A percentile compares a stretch with the other conserved stretches of the same genome.
Evolutionary conservation across 768 basidiomycete genomes (phyloP).

Genomic region (Austroboletus festivus): DNA sequence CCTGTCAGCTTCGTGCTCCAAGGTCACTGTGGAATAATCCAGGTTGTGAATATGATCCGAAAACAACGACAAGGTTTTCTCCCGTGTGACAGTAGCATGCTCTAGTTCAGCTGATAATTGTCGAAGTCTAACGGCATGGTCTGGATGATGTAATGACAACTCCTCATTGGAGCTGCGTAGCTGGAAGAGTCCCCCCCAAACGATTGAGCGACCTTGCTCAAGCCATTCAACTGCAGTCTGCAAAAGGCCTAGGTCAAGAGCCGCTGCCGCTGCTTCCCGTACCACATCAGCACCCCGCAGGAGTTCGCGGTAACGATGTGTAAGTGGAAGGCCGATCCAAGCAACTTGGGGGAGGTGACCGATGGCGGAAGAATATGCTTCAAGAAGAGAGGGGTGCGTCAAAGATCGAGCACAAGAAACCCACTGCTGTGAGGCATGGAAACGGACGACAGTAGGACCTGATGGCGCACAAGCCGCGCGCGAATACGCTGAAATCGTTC

Average conservation of each 20-base stretch:
- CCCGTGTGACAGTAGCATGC: background rate
- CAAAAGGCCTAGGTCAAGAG: background rate
- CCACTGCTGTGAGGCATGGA: background rate
- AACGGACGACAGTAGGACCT: background rate
- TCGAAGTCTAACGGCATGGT: no score
- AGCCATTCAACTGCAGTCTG: background rate
- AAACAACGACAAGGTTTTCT: background rate
- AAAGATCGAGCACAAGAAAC: background rate
- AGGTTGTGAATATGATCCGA: background rate
- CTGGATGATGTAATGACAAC: no score
- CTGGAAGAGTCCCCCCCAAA: no score
- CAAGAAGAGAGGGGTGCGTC: background rate
- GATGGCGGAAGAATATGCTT: background rate
- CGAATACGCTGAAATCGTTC: slow-evolving; percentile 2
- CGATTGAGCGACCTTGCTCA: no score
- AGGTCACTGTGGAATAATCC: background rate
- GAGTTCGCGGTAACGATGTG: background rate
- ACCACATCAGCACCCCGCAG: background rate
- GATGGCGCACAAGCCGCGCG: background rate
- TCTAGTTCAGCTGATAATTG: no score
- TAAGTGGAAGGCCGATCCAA: background rate
- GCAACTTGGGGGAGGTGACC: background rate
- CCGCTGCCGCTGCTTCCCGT: background rate
- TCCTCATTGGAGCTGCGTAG: no score
- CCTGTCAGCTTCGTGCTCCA: background rate